A percentile compares a stretch with the other conserved stretches of the same genome.
These are phyloP conservation scores for Jamesozyma hellenica DNA, from an alignment of 805 yeast species.

Conservation along the genomic window DNA sequence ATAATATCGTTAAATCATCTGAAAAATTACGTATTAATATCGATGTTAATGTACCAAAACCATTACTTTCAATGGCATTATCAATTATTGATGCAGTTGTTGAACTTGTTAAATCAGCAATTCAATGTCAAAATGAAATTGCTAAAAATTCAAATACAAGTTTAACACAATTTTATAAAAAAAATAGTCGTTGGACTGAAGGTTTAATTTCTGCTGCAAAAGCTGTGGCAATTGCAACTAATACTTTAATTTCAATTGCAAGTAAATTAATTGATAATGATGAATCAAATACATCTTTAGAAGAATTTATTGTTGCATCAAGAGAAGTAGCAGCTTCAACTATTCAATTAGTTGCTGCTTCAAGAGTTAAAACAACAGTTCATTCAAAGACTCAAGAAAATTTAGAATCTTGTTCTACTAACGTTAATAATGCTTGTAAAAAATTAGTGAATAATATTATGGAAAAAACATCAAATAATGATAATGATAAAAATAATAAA, in stretches of 20 bases:
- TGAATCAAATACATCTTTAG: conserved; percentile 37
- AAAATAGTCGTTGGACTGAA: conserved; percentile 87
- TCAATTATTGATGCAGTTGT: conserved; percentile 74
- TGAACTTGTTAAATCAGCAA: conserved; percentile 60
- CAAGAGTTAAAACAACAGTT: conserved; percentile 73
- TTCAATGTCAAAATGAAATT: conserved; percentile 74
- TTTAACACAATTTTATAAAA: conserved; percentile 56
- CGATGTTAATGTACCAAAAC: conserved; percentile 45
- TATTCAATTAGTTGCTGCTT: conserved; percentile 84
- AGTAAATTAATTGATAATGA: conserved; percentile 63
- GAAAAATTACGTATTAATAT: conserved; percentile 47
- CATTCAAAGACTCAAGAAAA: conserved; percentile 68
- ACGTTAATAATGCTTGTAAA: conserved; percentile 70
- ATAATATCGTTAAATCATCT: conserved; percentile 57
- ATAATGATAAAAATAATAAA: conserved; percentile 25
- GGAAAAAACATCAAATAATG: conserved; percentile 35
- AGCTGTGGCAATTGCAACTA: conserved; percentile 76
- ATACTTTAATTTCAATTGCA: conserved; percentile 72
- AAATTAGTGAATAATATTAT: conserved; percentile 62
- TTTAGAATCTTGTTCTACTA: conserved; percentile 57
- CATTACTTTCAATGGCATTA: conserved; percentile 66
- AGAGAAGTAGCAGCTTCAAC: conserved; percentile 89
- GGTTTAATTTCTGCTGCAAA: conserved; percentile 85
- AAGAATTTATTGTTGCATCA: conserved; percentile 80
- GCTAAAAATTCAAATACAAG: conserved; percentile 39